These are phyloP conservation scores for Dictyostelium intermedium DNA, from an alignment of 78 protist species.

Conservation along the genomic window DNA sequence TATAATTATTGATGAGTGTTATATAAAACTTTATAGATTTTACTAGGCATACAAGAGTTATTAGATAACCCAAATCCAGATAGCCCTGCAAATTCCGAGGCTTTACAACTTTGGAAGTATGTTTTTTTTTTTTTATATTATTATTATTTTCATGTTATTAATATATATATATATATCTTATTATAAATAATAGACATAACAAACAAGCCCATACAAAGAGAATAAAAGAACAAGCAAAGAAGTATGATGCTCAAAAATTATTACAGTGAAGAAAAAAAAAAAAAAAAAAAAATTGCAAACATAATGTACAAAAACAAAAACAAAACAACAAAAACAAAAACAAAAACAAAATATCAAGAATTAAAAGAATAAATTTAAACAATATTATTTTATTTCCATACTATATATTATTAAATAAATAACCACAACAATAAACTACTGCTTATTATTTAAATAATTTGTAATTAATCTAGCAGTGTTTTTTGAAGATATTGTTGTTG, in stretches of 20 bases:
- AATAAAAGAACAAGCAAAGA: slow-evolving; percentile 60
- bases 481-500: slow-evolving; percentile 39
- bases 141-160: not conserved
- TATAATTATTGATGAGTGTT: no score
- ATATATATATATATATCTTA: not conserved
- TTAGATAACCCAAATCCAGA: slow-evolving; percentile 94
- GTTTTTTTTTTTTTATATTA: not conserved
- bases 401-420: not conserved
- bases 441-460: not conserved
- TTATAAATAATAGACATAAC: not conserved
- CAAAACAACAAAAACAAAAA: not conserved
- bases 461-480: slow-evolving; percentile 52
- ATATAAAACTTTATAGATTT: no score
- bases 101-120: slow-evolving; percentile 71
- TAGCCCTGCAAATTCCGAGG: slow-evolving; percentile 94
- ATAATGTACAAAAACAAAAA: not conserved
- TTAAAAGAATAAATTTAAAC: not conserved
- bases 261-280: not conserved
- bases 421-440: no score
- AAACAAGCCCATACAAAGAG: slow-evolving; percentile 7
- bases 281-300: not conserved
- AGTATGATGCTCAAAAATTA: not conserved
- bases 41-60: slow-evolving; percentile 96
- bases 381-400: not conserved
- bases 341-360: not conserved